These are phyloP conservation scores for Pseudogymnoascus destructans DNA, from an alignment of 2,329 filamentous ascomycete genomes.

Conservation along the genomic window DNA sequence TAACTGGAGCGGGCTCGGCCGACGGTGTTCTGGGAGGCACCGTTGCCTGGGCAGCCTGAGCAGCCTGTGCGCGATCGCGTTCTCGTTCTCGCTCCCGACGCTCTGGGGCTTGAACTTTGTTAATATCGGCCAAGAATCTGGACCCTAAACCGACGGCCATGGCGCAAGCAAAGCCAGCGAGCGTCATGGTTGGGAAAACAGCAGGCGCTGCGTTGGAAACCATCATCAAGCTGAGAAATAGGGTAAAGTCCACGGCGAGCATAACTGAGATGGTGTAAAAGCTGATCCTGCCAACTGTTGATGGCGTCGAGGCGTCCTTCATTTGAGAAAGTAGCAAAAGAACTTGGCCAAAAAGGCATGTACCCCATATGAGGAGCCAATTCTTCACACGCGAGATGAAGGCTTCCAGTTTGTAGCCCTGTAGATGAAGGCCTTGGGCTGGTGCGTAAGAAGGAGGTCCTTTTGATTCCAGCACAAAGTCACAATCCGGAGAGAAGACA, in stretches of 20 bases:
- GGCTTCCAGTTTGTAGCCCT: constrained; percentile 48
- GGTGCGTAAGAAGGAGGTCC: constrained; percentile 44
- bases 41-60: constrained; percentile 19
- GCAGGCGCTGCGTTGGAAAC: constrained; percentile 41
- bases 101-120: constrained; percentile 47
- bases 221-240: constrained; percentile 42
- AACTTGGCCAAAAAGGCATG: constrained; percentile 47
- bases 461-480: constrained; percentile 51
- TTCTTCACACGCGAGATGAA: constrained; percentile 42
- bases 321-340: constrained; percentile 50
- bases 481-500: constrained; percentile 56
- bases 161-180: constrained; percentile 40
- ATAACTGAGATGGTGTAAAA: constrained; percentile 49
- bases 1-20: background rate
- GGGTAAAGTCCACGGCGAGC: constrained; percentile 44
- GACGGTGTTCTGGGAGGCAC: constrained; percentile 15
- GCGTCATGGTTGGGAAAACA: constrained; percentile 43
- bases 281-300: constrained; percentile 52
- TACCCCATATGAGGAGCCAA: constrained; percentile 44
- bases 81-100: constrained; percentile 28
- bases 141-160: constrained; percentile 44
- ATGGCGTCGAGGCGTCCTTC: constrained; percentile 53
- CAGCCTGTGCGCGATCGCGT: constrained; percentile 17
- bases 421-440: constrained; percentile 40
- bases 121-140: constrained; percentile 46